Conservation (phyloP, 2,329 filamentous ascomycete genomes). For the Sporothrix humicola region DNA sequence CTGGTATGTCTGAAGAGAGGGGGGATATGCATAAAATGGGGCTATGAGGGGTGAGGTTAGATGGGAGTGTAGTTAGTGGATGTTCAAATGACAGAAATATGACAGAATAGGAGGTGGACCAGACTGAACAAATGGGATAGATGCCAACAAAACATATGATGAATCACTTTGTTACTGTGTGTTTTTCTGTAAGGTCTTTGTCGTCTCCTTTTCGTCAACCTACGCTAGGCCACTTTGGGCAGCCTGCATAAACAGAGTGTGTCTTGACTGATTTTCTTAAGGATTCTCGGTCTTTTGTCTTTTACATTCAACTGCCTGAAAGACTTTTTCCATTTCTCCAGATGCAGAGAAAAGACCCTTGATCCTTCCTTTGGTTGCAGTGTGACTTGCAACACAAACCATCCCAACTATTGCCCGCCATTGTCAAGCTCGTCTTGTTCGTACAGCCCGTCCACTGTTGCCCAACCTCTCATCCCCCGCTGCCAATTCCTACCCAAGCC, state of each 20-base stretch:
- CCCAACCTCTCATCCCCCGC: neutral
- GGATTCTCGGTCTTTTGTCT: neutral
- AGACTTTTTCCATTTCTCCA: neutral
- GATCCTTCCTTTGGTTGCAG: neutral
- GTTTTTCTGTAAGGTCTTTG: neutral
- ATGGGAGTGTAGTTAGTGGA: neutral
- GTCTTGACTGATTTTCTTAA: neutral
- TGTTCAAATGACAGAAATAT: neutral
- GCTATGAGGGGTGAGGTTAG: too few relatives aligned
- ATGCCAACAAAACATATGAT: neutral
- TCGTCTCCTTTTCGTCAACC: neutral
- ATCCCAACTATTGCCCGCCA: neutral
- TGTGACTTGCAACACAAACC: neutral
- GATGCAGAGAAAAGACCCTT: neutral
- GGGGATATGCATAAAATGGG: neutral
- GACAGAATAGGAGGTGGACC: neutral
- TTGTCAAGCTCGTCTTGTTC: neutral
- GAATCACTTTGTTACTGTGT: neutral
- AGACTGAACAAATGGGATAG: neutral
- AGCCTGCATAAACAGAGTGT: slow-evolving; percentile 5
- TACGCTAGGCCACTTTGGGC: neutral
- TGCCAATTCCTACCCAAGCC: neutral
- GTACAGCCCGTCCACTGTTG: neutral
- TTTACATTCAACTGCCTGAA: neutral
- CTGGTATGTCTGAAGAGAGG: slow-evolving; percentile 11